Evolutionary conservation across 768 basidiomycete species (phyloP), one percentile per base, ranked within the genome.

Genomic region (Hemileccinum impolitum): DNA sequence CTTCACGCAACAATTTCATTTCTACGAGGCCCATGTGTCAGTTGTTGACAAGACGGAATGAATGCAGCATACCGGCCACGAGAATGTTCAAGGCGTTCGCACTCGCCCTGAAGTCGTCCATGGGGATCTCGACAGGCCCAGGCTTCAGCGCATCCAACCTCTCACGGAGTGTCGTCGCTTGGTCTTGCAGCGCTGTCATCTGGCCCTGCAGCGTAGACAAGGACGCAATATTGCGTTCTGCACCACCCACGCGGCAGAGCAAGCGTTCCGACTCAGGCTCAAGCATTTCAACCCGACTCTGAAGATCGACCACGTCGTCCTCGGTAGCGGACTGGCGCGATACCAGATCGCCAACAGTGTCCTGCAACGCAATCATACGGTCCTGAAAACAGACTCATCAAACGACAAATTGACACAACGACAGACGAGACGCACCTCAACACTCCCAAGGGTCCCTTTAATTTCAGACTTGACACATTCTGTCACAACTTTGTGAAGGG

Each of bases 1-100:
- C 71, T 40, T 75, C 70, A 3, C 71, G 72, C 36, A 81, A 61
- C 7, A 47, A 51, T 45, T 66, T 72, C 73, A 80, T 74, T 52
- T 80, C 79, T 80, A 53, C 28, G 11, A 18, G 7, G 19, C 11
- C 21, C 14, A 28, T 5, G 19, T 9, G 23, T 52, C 32, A 58
- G 45, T 11, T 19, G 11, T 47, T n/a, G n/a, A 34, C 11, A 10
- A 12, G n/a, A 19, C 30, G 5, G 7, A 48, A 31, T 9, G 36
- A 32, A 45, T 11, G 25, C 26, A 15, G 55, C 67, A 40, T 54
- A 80, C 81, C 79, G 32, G 67, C 66, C 11, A 78, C 67, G 9
- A 80, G 59, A 35, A 59, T 65, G 23, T 60, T 64, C 47, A 80
- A 58, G 6, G 65, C 68, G 14, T 63, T 52, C 12, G 75, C 65